phyloP scores from a whole-genome alignment of 2,329 filamentous ascomycete genomes.

The Ceratocystis diversiconidia region DNA sequence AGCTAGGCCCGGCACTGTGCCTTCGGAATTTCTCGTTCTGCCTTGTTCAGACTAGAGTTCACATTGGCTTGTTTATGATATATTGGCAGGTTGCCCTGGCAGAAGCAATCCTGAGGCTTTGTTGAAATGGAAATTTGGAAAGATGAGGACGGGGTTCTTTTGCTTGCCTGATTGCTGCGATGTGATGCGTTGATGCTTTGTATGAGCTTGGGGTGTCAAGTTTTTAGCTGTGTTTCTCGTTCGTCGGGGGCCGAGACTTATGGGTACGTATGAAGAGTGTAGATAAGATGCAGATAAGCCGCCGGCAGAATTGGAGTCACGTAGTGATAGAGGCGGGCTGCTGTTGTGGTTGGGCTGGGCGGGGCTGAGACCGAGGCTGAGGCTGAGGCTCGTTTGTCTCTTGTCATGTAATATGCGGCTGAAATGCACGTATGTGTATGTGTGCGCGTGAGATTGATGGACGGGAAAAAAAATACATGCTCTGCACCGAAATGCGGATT shows the following conservation, averaged over 20 bases:
- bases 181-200: too few species aligned
- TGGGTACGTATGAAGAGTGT: background rate
- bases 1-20: too few species aligned
- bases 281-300: background rate
- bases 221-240: background rate
- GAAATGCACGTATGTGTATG: background rate
- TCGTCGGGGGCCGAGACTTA: too few species aligned
- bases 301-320: background rate
- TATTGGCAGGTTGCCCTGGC: too few species aligned
- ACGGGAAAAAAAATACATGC: background rate
- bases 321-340: background rate
- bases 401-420: background rate
- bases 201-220: background rate
- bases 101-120: too few species aligned
- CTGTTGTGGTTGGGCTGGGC: too few species aligned
- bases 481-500: background rate
- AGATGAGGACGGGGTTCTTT: too few species aligned
- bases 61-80: too few species aligned
- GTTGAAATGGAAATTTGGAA: too few species aligned
- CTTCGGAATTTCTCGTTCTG: too few species aligned
- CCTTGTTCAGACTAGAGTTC: too few species aligned
- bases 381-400: background rate
- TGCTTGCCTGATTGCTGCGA: too few species aligned
- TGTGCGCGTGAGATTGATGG: background rate
- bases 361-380: background rate